Percentiles rank a stretch among this genome's conserved stretches.
Evolutionary conservation across 805 yeast species (phyloP).

Genomic region (Debaryomyces hansenii): DNA sequence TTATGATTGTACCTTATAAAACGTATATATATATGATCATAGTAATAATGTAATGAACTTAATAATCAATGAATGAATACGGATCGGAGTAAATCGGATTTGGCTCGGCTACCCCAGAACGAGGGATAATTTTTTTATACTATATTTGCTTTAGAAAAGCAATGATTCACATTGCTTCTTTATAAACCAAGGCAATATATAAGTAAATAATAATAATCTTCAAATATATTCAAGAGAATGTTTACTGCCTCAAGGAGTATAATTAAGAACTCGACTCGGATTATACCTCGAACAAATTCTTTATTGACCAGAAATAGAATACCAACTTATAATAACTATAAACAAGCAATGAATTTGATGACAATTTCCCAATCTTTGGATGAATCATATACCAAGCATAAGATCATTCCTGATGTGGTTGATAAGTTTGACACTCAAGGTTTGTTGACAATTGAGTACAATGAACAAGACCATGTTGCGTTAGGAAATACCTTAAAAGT

Average conservation of each 20-base stretch:
- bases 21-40: no score
- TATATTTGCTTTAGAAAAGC: not conserved
- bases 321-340: not conserved
- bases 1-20: not conserved
- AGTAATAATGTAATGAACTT: no score
- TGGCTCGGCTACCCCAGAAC: not conserved
- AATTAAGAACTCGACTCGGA: not conserved
- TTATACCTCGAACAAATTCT: not conserved
- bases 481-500: constrained; percentile 74
- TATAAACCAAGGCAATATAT: not conserved
- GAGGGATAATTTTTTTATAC: not conserved
- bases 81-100: not conserved
- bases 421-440: constrained; percentile 52
- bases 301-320: not conserved
- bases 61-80: no score
- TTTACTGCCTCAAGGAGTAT: not conserved
- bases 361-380: constrained; percentile 57
- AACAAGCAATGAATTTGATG: constrained; percentile 37
- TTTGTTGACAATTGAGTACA: constrained; percentile 61
- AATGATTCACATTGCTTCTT: not conserved
- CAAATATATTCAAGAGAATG: not conserved
- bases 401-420: constrained; percentile 53
- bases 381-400: constrained; percentile 49
- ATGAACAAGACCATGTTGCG: constrained; percentile 60
- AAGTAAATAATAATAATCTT: not conserved